Conservation (phyloP, 2,329 filamentous ascomycete genomes). For the Aureobasidium sp. region DNA sequence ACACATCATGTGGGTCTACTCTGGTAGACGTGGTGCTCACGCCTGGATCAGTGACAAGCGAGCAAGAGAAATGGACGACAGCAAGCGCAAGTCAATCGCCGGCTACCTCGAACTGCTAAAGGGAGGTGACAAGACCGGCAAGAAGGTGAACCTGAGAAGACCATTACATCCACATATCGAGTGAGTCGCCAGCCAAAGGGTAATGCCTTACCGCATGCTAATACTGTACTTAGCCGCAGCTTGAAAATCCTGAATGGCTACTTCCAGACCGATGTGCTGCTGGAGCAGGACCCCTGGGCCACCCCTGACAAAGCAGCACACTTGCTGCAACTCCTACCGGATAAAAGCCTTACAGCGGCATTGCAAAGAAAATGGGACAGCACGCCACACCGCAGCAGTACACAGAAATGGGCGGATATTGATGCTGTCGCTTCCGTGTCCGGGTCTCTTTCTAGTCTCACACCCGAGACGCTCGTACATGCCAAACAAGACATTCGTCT, state of each 20-base stretch:
- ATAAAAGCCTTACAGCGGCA: constrained; percentile 65
- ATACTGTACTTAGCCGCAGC: constrained; percentile 52
- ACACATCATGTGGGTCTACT: constrained; percentile 98
- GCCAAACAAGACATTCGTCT: constrained; percentile 94
- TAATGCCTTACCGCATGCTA: neutral
- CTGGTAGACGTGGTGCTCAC: constrained; percentile 89
- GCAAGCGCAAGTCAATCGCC: constrained; percentile 74
- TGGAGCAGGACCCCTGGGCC: constrained; percentile 78
- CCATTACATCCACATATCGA: constrained; percentile 84
- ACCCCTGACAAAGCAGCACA: constrained; percentile 61
- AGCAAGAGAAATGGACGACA: constrained; percentile 75
- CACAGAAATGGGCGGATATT: constrained; percentile 89
- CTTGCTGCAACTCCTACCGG: constrained; percentile 76
- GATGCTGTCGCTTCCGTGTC: constrained; percentile 67
- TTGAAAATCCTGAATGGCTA: constrained; percentile 74
- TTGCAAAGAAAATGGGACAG: constrained; percentile 87
- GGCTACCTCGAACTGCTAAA: constrained; percentile 86
- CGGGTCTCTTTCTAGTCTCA: constrained; percentile 58
- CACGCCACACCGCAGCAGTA: constrained; percentile 64
- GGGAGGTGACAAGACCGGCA: constrained; percentile 76
- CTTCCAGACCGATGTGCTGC: constrained; percentile 75
- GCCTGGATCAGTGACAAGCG: constrained; percentile 95
- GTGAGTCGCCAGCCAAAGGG: constrained; percentile 34
- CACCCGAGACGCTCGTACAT: constrained; percentile 58
- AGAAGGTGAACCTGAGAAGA: constrained; percentile 74